These are phyloP conservation scores for Haplographium delicatum DNA, from an alignment of 495 filamentous ascomycete genomes.

Conservation along the genomic window DNA sequence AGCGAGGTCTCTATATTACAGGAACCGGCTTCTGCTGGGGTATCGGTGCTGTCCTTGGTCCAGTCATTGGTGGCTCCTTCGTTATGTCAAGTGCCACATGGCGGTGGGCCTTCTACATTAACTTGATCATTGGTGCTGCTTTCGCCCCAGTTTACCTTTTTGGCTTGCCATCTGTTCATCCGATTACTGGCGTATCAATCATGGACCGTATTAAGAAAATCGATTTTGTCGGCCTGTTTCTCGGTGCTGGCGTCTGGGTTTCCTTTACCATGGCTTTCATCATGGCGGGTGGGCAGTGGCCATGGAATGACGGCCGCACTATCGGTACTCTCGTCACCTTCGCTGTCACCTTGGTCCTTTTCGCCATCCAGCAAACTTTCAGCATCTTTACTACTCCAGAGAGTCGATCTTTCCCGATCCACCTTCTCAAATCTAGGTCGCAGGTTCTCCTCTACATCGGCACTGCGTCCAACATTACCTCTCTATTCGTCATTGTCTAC, in stretches of 20 bases:
- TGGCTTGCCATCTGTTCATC: constrained; percentile 3
- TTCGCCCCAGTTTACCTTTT: constrained; percentile 16
- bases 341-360: constrained; percentile 39
- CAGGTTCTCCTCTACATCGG: constrained; percentile 34
- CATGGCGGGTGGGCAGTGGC: constrained; percentile 44
- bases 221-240: constrained; percentile 26
- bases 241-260: constrained; percentile 31
- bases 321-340: constrained; percentile 43
- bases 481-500: constrained; percentile 37
- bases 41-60: constrained; percentile 39
- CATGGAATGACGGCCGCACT: constrained; percentile 38
- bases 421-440: constrained; percentile 31
- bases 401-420: constrained; percentile 40
- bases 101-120: constrained; percentile 34
- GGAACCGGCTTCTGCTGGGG: constrained; percentile 41
- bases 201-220: neutral
- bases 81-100: constrained; percentile 31
- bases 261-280: constrained; percentile 37
- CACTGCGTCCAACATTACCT: constrained; percentile 30
- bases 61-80: constrained; percentile 38
- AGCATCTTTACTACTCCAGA: constrained; percentile 40
- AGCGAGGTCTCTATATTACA: constrained; percentile 42
- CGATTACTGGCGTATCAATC: neutral
- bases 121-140: constrained; percentile 1
- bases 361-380: constrained; percentile 41